Evolutionary conservation across 192 early-diverging fungal genomes (phyloP), one percentile per base, ranked within the genome.

Genomic region (Backusella luteola): DNA sequence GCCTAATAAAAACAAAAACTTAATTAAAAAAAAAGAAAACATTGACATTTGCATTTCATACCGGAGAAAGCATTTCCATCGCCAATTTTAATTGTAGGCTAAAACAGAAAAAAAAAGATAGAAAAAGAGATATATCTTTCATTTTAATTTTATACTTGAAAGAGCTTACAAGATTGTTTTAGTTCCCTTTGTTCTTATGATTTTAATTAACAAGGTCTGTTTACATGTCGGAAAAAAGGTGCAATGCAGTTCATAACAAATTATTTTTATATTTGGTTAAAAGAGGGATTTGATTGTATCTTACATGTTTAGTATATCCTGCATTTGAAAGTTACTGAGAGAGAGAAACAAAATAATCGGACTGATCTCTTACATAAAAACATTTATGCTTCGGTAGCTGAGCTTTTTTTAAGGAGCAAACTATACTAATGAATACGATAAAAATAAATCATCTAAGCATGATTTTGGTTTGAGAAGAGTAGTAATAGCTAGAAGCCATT

Each of bases 351-450:
- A 63, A 29, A 12, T 3, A 12, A 4, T 44, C 42, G 23, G 7
- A 29, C 23, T 63, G 56, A 63, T 63, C 26, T 63, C 56, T 63
- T 63, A 63, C 56, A 63, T 63, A 26, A 63, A 63, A 59, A 59
- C 53, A 63, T n/a, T 6, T 49, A 49, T 49, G 46, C 46, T 49
- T 49, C 46, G 19, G 1, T 63, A 63, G 23, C 56, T 63, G 23
- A 63, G 56, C 56, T 26, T 23, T 63, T 53, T 63, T 59, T 59
- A 59, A 59, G 23, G 53, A 26, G 53, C n/a, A 26, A 59, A 26
- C 23, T 59, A 59, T 9, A 11, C 53, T 26, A 59, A 59, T 59
- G 17, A 59, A 59, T 59, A 26, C 21, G n/a, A 23, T 59, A 26
- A 26, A 59, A 59, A n/a, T n/a, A 49, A 49, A 49, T 49, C 19